Percentiles rank a stretch among this genome's conserved stretches.
Evolutionary conservation across 129 eudicot species (phyloP).

Genomic region (Kitagawia praeruptora): DNA sequence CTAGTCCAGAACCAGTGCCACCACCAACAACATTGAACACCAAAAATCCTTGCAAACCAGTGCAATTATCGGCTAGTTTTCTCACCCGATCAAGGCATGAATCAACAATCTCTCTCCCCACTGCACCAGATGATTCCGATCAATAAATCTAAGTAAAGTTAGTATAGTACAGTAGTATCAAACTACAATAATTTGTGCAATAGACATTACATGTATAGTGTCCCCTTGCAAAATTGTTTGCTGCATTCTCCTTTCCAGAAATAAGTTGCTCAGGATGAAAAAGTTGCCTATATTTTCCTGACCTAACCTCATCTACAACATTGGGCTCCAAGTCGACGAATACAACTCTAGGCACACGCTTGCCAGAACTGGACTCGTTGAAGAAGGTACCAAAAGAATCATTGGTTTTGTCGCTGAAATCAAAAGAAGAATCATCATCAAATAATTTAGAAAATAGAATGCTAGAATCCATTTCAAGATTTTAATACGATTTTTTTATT

Average conservation of each 20-base stretch:
- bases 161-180: background rate
- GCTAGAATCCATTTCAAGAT: background rate
- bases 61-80: constrained; percentile 73
- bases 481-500: background rate
- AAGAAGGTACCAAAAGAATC: constrained; percentile 71
- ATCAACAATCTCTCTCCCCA: constrained; percentile 70
- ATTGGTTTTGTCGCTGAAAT: constrained; percentile 33
- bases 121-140: constrained; percentile 32
- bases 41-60: constrained; percentile 82
- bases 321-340: constrained; percentile 61
- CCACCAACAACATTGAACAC: constrained; percentile 88
- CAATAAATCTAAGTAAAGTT: background rate
- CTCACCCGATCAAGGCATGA: constrained; percentile 77
- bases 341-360: constrained; percentile 62
- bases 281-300: constrained; percentile 54
- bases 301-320: constrained; percentile 62
- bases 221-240: constrained; percentile 71
- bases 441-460: background rate
- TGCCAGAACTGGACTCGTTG: constrained; percentile 54
- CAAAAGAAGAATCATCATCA: constrained; percentile 4
- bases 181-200: background rate
- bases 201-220: constrained; percentile 45
- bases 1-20: constrained; percentile 61
- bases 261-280: constrained; percentile 75
- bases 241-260: constrained; percentile 77